Conservation (phyloP, 2,329 filamentous ascomycete genomes). For the Claviceps sp. region DNA sequence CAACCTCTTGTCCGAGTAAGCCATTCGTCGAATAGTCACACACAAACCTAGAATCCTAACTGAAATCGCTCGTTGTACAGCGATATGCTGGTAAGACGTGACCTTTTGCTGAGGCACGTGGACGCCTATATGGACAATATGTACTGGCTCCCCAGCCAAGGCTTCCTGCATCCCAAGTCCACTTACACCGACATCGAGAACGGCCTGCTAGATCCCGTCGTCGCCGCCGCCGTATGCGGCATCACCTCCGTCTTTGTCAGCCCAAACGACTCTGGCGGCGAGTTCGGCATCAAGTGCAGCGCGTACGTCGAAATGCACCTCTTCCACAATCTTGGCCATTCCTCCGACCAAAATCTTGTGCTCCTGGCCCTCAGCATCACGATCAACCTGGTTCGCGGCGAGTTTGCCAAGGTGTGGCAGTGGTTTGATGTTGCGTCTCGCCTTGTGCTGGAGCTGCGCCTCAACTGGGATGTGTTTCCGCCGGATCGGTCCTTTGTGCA, state of each 20-base stretch:
- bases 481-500: constrained; percentile 18
- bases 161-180: constrained; percentile 23
- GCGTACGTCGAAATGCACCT: constrained; percentile 26
- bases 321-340: constrained; percentile 25
- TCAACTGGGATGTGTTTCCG: constrained; percentile 24
- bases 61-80: constrained; percentile 8
- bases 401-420: constrained; percentile 27
- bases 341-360: constrained; percentile 20
- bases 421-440: constrained; percentile 23
- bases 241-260: constrained; percentile 24
- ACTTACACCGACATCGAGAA: constrained; percentile 24
- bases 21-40: background rate
- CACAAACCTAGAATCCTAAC: background rate
- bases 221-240: constrained; percentile 26
- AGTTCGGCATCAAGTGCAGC: constrained; percentile 24
- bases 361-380: constrained; percentile 22
- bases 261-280: constrained; percentile 18
- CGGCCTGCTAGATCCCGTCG: constrained; percentile 20
- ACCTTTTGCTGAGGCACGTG: constrained; percentile 23
- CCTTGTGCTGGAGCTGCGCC: constrained; percentile 24
- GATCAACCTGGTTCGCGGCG: constrained; percentile 23
- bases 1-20: constrained; percentile 18
- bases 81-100: constrained; percentile 20
- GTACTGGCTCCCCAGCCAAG: constrained; percentile 25
- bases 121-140: constrained; percentile 26